A percentile compares a stretch with the other conserved stretches of the same genome.
These are phyloP conservation scores for Aristolochia fimbriata DNA, from an alignment of 164 flowering plant species.

Conservation along the genomic window DNA sequence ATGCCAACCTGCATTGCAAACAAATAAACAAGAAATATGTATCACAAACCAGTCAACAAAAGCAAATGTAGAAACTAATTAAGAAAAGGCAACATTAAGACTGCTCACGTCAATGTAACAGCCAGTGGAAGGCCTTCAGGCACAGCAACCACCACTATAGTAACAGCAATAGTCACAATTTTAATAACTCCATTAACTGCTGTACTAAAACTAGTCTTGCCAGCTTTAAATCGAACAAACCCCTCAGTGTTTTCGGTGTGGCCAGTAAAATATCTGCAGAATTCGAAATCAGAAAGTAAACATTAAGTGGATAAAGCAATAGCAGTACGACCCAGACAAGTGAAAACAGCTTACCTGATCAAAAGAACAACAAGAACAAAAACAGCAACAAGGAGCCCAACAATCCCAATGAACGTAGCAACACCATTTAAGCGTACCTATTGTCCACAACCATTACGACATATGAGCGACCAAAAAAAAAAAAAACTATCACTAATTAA, in stretches of 20 bases:
- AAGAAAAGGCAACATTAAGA: not conserved
- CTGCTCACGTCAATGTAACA: slow-evolving; percentile 91
- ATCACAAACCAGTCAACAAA: not conserved
- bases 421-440: slow-evolving; percentile 95
- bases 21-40: not conserved
- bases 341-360: slow-evolving; percentile 37
- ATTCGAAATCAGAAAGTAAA: not conserved
- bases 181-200: slow-evolving; percentile 69
- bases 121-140: slow-evolving; percentile 99
- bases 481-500: not conserved
- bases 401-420: slow-evolving; percentile 87
- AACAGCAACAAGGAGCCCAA: slow-evolving; percentile 74
- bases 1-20: slow-evolving; percentile 61
- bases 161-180: slow-evolving; percentile 84
- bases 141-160: slow-evolving; percentile 97
- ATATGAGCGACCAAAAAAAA: too few species aligned
- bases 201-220: slow-evolving; percentile 39
- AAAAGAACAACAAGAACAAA: slow-evolving; percentile 65
- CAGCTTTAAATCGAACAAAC: slow-evolving; percentile 30
- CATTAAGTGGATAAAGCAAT: not conserved
- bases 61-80: not conserved
- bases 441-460: slow-evolving; percentile 3
- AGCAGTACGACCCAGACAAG: not conserved
- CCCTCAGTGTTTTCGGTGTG: slow-evolving; percentile 42
- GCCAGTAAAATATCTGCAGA: slow-evolving; percentile 73